Base-by-base conservation (phyloP, 2,329 filamentous ascomycete genomes). In the Cordyceps farinosa region DNA sequence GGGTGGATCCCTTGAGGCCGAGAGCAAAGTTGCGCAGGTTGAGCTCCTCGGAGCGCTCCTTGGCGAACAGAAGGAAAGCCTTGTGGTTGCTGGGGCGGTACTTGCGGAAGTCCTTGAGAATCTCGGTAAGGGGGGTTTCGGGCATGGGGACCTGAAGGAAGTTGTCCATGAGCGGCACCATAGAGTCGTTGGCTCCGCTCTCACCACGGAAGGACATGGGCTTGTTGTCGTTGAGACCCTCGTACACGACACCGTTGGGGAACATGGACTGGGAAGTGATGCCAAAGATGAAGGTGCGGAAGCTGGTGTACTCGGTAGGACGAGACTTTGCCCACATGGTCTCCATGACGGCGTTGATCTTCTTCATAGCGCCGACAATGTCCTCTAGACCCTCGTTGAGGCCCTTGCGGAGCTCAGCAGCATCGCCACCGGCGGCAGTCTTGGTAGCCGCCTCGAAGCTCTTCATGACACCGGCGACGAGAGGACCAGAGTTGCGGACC, bases 211-310 rank as follows among this genome's bases (percentile, higher is more conserved):
- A 97, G 62, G 84, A 88, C 74, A 92, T 79, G 4, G 90, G 89
- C 72, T 90, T 74, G 65, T 77, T 76, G 65, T 89, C 86, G 67
- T 88, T 88, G 65, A 94, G 85, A 9, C 92, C 92, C 74, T 96
- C 90, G 74, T 97, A 97, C 53, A 96, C 78, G 8, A 97, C 94
- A 9, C 94, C 94, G 66, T 93, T 81, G 9, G 93, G 93, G 76
- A 97, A 97, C 92, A 97, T 97, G 70, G 87, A 89, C 77, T 97
- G 93, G 54, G 86, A 90, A 1, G 92, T 96, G 76, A 97, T 97
- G 69, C 94, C 94, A 72, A 97, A 97, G 79, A 97, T 97, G 80
- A 97, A 97, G 11, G 94, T 96, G 47, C 93, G 90, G 85, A 97
- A 97, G 69, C 86, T 89, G 64, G 90, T 91, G 78, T 97, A 97